These are phyloP conservation scores for Alternaria infectoria DNA, from an alignment of 2,329 filamentous ascomycete genomes.

Conservation along the genomic window DNA sequence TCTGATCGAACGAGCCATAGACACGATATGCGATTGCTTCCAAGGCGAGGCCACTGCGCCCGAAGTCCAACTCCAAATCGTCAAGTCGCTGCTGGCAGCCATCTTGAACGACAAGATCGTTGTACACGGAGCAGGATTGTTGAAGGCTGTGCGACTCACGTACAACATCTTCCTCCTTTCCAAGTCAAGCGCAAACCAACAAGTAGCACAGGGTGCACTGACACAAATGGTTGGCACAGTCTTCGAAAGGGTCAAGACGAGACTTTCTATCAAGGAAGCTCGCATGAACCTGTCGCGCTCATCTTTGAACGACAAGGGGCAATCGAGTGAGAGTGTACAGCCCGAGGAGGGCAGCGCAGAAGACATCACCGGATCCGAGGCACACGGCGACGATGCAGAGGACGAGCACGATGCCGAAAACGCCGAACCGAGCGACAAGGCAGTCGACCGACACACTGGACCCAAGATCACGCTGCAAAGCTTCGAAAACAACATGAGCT, in stretches of 20 bases:
- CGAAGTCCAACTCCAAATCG: constrained; percentile 95
- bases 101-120: constrained; percentile 99
- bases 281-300: constrained; percentile 63
- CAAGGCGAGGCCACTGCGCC: constrained; percentile 92
- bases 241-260: constrained; percentile 89
- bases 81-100: constrained; percentile 93
- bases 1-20: constrained; percentile 95
- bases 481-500: constrained; percentile 70
- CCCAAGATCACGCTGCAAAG: constrained; percentile 70
- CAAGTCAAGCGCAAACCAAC: constrained; percentile 91
- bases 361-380: constrained; percentile 31
- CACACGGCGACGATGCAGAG: constrained; percentile 50
- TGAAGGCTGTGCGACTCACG: constrained; percentile 96
- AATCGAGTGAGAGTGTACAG: constrained; percentile 40
- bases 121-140: constrained; percentile 90
- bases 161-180: constrained; percentile 99
- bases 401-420: constrained; percentile 44
- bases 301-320: constrained; percentile 48
- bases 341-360: constrained; percentile 36
- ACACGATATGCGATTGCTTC: constrained; percentile 99
- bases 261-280: constrained; percentile 86
- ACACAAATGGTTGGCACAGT: constrained; percentile 99
- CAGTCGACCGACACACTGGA: constrained; percentile 56
- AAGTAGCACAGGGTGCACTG: constrained; percentile 93
- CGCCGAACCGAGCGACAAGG: constrained; percentile 51